Conservation (phyloP, 768 basidiomycete genomes). For the Inosperma sp. region DNA sequence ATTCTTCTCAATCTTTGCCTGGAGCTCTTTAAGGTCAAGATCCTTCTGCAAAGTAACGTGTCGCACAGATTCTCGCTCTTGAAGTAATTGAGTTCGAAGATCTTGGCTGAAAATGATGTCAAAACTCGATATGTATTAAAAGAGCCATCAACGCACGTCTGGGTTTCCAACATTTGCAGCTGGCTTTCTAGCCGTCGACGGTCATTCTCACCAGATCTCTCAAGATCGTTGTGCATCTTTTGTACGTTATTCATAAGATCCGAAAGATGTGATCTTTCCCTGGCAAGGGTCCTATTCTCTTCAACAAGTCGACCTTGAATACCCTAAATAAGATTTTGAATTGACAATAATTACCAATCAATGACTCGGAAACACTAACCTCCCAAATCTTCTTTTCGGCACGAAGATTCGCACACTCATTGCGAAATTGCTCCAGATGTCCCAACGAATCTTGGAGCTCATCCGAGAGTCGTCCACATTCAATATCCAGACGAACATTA, state of each 20-base stretch:
- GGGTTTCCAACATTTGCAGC: conserved; percentile 70
- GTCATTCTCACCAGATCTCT: conserved; percentile 79
- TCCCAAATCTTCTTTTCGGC: conserved; percentile 95
- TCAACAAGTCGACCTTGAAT: conserved; percentile 77
- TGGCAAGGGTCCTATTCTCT: conserved; percentile 74
- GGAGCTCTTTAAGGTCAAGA: conserved; percentile 72
- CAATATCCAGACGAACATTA: conserved; percentile 69
- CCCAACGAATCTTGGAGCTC: conserved; percentile 57
- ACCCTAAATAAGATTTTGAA: conserved; percentile 41
- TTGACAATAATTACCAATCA: background rate
- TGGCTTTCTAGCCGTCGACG: conserved; percentile 76
- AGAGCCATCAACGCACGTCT: conserved; percentile 46
- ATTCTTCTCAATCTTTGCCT: conserved; percentile 62
- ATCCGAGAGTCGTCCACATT: conserved; percentile 63
- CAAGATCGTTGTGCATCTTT: conserved; percentile 85
- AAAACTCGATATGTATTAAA: background rate
- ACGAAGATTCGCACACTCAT: conserved; percentile 81
- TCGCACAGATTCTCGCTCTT: conserved; percentile 72
- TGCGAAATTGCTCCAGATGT: conserved; percentile 71
- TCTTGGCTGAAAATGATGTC: conserved; percentile 53
- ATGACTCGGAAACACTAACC: conserved; percentile 40
- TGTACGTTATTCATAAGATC: conserved; percentile 89
- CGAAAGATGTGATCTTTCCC: conserved; percentile 80
- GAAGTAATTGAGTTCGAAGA: conserved; percentile 57
- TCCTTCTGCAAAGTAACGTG: conserved; percentile 77